Evolutionary conservation across 176 grass and related monocot species (phyloP).

Genomic region (Otatea glauca): DNA sequence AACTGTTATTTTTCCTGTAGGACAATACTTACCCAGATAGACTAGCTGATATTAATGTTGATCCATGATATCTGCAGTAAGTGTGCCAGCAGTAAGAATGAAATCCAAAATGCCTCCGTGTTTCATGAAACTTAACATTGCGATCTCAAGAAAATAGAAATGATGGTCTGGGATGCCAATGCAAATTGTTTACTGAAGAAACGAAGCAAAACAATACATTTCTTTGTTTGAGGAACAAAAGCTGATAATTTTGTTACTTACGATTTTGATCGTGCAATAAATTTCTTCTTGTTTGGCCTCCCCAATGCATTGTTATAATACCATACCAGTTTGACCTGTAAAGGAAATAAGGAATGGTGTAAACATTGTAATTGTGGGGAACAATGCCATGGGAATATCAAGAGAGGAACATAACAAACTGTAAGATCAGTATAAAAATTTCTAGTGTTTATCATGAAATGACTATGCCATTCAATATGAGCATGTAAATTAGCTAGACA

Average conservation of each 20-base stretch:
- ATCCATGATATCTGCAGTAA: slow-evolving; percentile 90
- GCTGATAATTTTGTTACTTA: slow-evolving; percentile 42
- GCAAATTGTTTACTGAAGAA: slow-evolving; percentile 20
- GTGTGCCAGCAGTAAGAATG: slow-evolving; percentile 29
- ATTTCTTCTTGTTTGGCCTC: slow-evolving; percentile 96
- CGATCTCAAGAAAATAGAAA: neutral
- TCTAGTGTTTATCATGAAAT: neutral
- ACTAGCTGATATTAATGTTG: slow-evolving; percentile 91
- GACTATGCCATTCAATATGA: neutral
- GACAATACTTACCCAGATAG: slow-evolving; percentile 69
- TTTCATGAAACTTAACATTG: slow-evolving; percentile 26
- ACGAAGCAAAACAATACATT: neutral
- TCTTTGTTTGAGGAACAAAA: slow-evolving; percentile 17
- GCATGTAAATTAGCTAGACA: slow-evolving; percentile 7
- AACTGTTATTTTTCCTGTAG: slow-evolving; percentile 17
- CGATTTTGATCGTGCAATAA: slow-evolving; percentile 93
- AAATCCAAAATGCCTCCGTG: neutral
- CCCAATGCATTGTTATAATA: slow-evolving; percentile 99
- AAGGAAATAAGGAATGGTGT: slow-evolving; percentile 22
- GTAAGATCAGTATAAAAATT: neutral
- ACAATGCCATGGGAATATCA: neutral
- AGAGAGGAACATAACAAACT: slow-evolving; percentile 7
- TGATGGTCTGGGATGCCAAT: slow-evolving; percentile 15
- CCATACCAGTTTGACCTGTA: slow-evolving; percentile 96
- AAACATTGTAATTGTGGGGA: neutral